A percentile compares a stretch with the other conserved stretches of the same genome.
phyloP scores from a whole-genome alignment of 78 protist genomes.

The Speleostelium caveatum region DNA sequence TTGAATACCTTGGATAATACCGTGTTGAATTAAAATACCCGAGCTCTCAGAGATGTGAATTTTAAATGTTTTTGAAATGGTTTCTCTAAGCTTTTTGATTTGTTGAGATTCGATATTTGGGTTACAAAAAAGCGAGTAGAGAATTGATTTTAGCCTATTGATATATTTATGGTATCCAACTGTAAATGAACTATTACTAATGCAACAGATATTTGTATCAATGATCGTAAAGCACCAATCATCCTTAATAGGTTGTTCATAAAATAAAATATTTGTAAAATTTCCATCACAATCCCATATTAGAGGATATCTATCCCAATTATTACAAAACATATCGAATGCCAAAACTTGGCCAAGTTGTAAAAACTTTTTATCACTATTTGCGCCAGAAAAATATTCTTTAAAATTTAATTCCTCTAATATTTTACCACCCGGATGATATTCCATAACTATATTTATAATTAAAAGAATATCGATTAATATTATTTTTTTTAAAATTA shows the following conservation, averaged over 20 bases:
- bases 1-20: slow-evolving; percentile 35
- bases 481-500: background rate
- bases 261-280: slow-evolving; percentile 35
- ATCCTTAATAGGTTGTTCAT: slow-evolving; percentile 16
- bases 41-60: background rate
- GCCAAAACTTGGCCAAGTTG: slow-evolving; percentile 61
- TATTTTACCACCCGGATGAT: slow-evolving; percentile 25
- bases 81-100: slow-evolving; percentile 40
- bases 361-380: slow-evolving; percentile 35
- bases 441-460: slow-evolving; percentile 37
- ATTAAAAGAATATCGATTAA: background rate
- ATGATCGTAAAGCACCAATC: slow-evolving; percentile 49
- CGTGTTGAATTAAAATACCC: slow-evolving; percentile 34
- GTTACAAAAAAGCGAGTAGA: slow-evolving; percentile 21
- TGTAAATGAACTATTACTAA: slow-evolving; percentile 41
- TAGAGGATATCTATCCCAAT: slow-evolving; percentile 30
- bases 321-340: slow-evolving; percentile 48
- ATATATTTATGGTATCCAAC: slow-evolving; percentile 31
- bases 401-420: slow-evolving; percentile 27
- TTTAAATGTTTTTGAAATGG: slow-evolving; percentile 4
- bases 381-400: slow-evolving; percentile 19
- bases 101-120: slow-evolving; percentile 25
- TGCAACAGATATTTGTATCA: slow-evolving; percentile 24
- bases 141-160: slow-evolving; percentile 9
- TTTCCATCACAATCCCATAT: slow-evolving; percentile 26